Conservation (phyloP, 2,329 filamentous ascomycete genomes). For the Thielaviopsis ethacetica region DNA sequence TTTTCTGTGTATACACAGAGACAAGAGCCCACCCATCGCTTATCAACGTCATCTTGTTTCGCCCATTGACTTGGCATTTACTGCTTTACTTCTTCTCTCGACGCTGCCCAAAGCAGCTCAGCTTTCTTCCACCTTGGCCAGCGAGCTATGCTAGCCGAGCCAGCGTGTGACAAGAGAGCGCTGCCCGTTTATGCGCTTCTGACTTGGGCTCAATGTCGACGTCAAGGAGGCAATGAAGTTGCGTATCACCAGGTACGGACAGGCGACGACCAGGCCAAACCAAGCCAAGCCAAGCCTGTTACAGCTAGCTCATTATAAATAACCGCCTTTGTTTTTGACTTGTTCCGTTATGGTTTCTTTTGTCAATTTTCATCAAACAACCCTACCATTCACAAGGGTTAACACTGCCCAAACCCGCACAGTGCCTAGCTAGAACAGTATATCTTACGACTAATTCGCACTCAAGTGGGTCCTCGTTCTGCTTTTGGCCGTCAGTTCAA, state of each 20-base stretch:
- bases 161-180: background rate
- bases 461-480: conserved; percentile 4
- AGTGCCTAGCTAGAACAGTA: background rate
- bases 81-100: background rate
- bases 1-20: background rate
- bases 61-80: background rate
- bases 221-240: background rate
- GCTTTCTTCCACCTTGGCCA: background rate
- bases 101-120: background rate
- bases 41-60: background rate
- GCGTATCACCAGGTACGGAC: background rate
- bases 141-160: background rate
- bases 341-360: background rate
- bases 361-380: background rate
- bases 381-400: background rate
- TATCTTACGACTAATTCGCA: background rate
- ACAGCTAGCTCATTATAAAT: background rate
- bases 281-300: background rate
- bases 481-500: conserved; percentile 7
- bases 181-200: background rate
- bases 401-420: background rate
- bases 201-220: background rate
- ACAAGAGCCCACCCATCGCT: background rate
- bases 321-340: background rate
- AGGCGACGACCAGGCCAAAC: background rate